Base-by-base conservation (phyloP, 208 protist species). In the Acanthamoeba lenticulata region DNA sequence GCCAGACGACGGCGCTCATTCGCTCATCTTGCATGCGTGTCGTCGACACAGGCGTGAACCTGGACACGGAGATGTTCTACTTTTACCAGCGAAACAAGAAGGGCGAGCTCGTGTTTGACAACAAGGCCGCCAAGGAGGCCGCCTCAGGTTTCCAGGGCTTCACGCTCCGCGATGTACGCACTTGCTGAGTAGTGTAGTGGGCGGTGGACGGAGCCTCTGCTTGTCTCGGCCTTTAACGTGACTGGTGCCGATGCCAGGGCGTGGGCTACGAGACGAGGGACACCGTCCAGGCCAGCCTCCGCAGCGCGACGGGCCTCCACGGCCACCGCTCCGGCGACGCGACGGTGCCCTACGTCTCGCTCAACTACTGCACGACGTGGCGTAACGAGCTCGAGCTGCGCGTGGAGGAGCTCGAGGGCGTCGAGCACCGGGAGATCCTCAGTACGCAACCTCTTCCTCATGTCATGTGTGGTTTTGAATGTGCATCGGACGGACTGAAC, bases 31-130 rank as follows among this genome's bases (percentile, higher is more conserved):
- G 21, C 21, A 9, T 0, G 52, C n/a, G 52, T 29, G 29, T 5
- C 34, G 57, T 13, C 15, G n/a, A 1, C 1, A 55, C 7, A 88
- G 79, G 79, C 5, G 79, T 89, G 29, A 62, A 89, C 49, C n/a
- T 89, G 79, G 79, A 89, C n/a, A 89, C 79, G 40, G 79, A 89
- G 49, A 42, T 89, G 47, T 65, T 52, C 29, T 89, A 62, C 49
- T 89, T 89, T 42, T 89, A 89, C 47, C 42, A 24, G 36, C 47
- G 32, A 6, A 60, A 89, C 42, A 21, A 24, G 4, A 89, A 89
- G 42, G 79, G 79, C 40, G 49, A 89, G 32, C 79, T 89, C 13
- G 79, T 89, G 45, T 89, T 89, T 17, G 47, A 83, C 42, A 44
- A 11, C n/a, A 32, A 42, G 0, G 72, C 62, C 27, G 29, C 27